Evolutionary conservation across 108 stramenopile genomes (phyloP).

Genomic region (Cyclotella baltica): DNA sequence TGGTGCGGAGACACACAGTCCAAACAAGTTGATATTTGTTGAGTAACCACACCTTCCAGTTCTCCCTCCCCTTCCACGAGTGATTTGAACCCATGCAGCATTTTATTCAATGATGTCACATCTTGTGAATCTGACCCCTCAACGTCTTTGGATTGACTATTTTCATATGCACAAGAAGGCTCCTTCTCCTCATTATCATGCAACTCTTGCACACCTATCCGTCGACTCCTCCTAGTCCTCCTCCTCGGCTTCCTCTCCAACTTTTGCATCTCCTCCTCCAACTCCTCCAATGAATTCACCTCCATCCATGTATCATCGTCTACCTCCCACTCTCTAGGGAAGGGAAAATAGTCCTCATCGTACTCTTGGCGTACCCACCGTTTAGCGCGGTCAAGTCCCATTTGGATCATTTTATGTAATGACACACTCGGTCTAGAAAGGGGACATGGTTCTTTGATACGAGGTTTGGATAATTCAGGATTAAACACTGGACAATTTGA

Average conservation of each 20-base stretch:
- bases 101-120: conserved; percentile 39
- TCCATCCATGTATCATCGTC: conserved; percentile 76
- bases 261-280: conserved; percentile 43
- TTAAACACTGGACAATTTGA: conserved; percentile 68
- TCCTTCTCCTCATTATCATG: neutral
- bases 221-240: conserved; percentile 45
- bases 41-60: conserved; percentile 58
- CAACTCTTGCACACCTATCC: conserved; percentile 11
- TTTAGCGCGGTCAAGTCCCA: conserved; percentile 39
- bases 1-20: neutral
- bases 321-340: conserved; percentile 51
- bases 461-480: conserved; percentile 50
- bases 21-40: neutral
- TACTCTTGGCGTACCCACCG: conserved; percentile 31
- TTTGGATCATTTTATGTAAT: conserved; percentile 49
- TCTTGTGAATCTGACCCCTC: too few species aligned
- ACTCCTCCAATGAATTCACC: conserved; percentile 46
- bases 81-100: conserved; percentile 58
- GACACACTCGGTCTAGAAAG: conserved; percentile 54
- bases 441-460: conserved; percentile 47
- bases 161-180: neutral
- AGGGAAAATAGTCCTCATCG: conserved; percentile 34
- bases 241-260: conserved; percentile 31
- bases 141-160: too few species aligned
- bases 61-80: conserved; percentile 69